phyloP scores from a whole-genome alignment of 2,329 filamentous ascomycete genomes.

The Calonectria multiphialidica region DNA sequence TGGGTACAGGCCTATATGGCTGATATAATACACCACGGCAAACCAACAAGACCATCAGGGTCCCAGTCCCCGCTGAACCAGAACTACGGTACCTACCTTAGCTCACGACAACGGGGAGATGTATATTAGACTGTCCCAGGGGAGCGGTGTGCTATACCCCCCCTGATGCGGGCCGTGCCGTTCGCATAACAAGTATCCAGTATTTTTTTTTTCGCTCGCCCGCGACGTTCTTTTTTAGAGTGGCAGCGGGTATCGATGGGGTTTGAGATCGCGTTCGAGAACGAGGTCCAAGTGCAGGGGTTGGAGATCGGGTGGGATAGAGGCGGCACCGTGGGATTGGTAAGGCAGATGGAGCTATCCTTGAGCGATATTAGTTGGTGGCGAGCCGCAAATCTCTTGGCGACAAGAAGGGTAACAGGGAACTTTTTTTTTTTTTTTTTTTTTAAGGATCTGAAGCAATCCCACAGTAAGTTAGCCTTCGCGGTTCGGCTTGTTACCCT shows the following conservation, averaged over 20 bases:
- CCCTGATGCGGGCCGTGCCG: conserved; percentile 22
- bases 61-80: conserved; percentile 9
- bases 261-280: conserved; percentile 8
- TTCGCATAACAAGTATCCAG: neutral
- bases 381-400: neutral
- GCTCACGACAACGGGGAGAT: neutral
- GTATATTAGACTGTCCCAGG: neutral
- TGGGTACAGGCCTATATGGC: neutral
- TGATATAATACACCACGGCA: neutral
- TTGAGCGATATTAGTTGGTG: neutral
- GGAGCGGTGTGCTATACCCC: neutral
- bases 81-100: conserved; percentile 5
- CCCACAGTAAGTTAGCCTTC: neutral
- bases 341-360: neutral
- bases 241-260: neutral
- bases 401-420: neutral
- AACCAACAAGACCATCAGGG: conserved; percentile 18
- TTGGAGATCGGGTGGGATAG: neutral
- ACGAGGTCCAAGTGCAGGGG: neutral
- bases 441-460: neutral
- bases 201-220: neutral
- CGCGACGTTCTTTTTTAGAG: neutral
- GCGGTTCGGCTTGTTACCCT: neutral
- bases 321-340: neutral
- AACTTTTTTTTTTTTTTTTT: neutral